Base-by-base conservation (phyloP, 2,329 filamentous ascomycete species). In the Ascochyta fabae region DNA sequence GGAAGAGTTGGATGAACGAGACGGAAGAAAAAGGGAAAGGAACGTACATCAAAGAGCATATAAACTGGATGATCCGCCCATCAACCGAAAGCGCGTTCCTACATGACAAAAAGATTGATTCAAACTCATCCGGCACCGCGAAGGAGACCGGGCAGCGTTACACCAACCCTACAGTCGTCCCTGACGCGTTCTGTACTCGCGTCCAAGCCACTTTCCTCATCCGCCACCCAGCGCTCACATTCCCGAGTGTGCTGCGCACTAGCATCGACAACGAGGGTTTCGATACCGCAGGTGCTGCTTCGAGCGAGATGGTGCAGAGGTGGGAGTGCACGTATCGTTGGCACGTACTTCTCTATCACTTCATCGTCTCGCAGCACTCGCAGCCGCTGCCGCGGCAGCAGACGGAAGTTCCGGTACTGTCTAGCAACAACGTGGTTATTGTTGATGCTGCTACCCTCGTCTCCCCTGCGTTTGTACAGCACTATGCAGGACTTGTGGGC, bases 261-360 rank as follows among this genome's bases (percentile, higher is more conserved):
- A 39, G 48, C 7, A 39, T 64, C 26, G 59, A 63, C 15, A 62
- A 58, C 36, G 53, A 68, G 23, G 56, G 60, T 0, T 13, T 58
- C 1, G 50, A 51, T 16, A 16, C 16, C 16, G 16, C 26, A 27
- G 2, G 31, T n/a, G 2, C 53, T 58, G 3, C 36, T 16, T 62
- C 0, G 2, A 26, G 42, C 2, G 52, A 35, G 22, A 19, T 45
- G 1, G 48, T 40, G 8, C 48, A 61, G 31, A 34, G 31, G 3
- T 68, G 65, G 62, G 64, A 68, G 34, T 50, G 48, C 3, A 56
- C 59, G 4, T 68, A 52, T 48, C 51, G 53, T 13, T 69, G 64
- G 65, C 56, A 56, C 16, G 23, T 61, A 0, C 10, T 38, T 1
- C 33, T 69, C 15, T 64, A 65, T 35, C 33, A 43, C 2, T 67